Evolutionary conservation across 768 basidiomycete genomes (phyloP), one percentile per base, ranked within the genome.

Genomic region (Lyophyllum atratum): DNA sequence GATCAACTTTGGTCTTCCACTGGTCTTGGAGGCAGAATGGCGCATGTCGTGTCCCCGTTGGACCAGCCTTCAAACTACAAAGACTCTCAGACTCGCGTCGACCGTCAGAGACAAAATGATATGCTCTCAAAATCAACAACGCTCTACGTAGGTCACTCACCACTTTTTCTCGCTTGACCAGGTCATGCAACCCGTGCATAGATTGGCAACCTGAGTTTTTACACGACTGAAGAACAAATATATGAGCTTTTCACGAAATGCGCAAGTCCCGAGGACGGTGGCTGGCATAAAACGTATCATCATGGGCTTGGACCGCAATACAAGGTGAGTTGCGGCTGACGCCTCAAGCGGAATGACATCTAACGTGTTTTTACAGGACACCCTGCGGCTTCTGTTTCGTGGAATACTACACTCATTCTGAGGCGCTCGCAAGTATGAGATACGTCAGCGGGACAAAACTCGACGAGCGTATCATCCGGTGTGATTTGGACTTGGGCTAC

Each of bases 361-460:
- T 49, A 49, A 68, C 64, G 56, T 54, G 63, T 49, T 45, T 40
- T 15, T 42, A 29, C 66, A 93, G 92, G 67, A 95, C 93, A 47
- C 95, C 93, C 0, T 95, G 93, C 66, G 90, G 96, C 22, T 95
- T 97, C 72, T 95, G 96, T 76, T 98, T 95, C 64, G 95, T 95
- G 56, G 92, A 94, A 70, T 99, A 92, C 70, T 98, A 98, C 70
- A 93, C 93, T 10, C 94, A 98, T 67, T 80, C 86, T 5, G 95
- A 98, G 72, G 96, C 97, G 17, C 79, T 97, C 39, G 92, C 94
- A 40, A 88, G 90, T 59, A 87, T 98, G 84, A 87, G 90, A 47
- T 95, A 97, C 71, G 85, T 98, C 65, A 94, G 92, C 49, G 97
- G 96, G n/a, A 95, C 95, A 33, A 98, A 98, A 76, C 86, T 99